Percentiles rank a stretch among this genome's conserved stretches.
phyloP scores from a whole-genome alignment of 2,329 filamentous ascomycete species.

The Aaosphaeria arxii region DNA sequence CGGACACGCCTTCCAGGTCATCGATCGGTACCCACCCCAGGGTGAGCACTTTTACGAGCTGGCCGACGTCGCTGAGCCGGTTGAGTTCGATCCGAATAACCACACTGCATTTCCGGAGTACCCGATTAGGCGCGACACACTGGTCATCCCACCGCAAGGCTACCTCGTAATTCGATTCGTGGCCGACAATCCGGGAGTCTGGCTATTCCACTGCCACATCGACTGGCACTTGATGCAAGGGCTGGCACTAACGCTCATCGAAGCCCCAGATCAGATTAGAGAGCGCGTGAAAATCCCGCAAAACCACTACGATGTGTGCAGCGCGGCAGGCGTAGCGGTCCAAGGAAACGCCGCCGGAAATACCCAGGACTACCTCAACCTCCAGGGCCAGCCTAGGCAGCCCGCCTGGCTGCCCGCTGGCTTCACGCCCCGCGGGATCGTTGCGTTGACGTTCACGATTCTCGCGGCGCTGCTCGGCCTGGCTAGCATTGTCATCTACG shows the following conservation, averaged over 20 bases:
- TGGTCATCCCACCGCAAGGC: constrained; percentile 8
- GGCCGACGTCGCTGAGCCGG: constrained; percentile 17
- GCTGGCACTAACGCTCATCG: constrained; percentile 52
- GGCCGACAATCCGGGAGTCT: constrained; percentile 30
- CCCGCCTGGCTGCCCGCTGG: no score
- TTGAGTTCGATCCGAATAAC: constrained; percentile 18
- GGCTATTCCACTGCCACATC: constrained; percentile 25
- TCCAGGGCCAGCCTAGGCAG: no score
- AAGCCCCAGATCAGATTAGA: constrained; percentile 16
- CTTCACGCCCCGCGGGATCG: no score
- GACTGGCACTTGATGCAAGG: constrained; percentile 23
- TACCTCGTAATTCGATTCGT: constrained; percentile 31
- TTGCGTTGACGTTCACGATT: no score
- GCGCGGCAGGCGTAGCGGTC: background rate
- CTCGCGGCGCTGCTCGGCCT: no score
- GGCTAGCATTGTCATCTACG: no score
- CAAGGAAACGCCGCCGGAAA: no score
- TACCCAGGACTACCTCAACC: no score
- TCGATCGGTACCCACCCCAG: no score
- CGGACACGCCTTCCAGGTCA: constrained; percentile 48
- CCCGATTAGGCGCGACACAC: constrained; percentile 29
- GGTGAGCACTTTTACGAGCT: constrained; percentile 41
- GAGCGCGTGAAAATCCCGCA: background rate
- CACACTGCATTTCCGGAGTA: no score
- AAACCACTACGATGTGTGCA: background rate